Percentiles rank a stretch among this genome's conserved stretches.
phyloP scores from a whole-genome alignment of 306 rosid species.

The Citrullus amarus region DNA sequence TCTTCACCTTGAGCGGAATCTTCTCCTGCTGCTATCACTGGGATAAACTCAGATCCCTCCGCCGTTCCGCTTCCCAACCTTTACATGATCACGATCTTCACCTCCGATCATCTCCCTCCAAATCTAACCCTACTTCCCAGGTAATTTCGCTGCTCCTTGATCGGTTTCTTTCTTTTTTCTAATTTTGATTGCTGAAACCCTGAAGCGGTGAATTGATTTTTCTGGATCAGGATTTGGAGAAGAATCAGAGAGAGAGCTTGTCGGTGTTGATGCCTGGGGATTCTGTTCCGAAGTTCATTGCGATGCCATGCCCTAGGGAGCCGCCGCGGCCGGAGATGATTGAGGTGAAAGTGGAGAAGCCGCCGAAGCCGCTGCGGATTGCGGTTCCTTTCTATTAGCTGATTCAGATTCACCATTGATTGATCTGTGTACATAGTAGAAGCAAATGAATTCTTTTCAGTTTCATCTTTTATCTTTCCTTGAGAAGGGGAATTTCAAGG shows the following conservation, averaged over 20 bases:
- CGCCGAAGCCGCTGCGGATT: slow-evolving; percentile 40
- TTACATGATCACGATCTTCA: slow-evolving; percentile 11
- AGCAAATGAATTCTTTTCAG: neutral
- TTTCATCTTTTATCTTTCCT: neutral
- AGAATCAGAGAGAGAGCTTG: slow-evolving; percentile 34
- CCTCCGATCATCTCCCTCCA: slow-evolving; percentile 26
- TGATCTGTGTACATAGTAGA: neutral
- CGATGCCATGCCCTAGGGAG: slow-evolving; percentile 76
- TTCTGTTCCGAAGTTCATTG: slow-evolving; percentile 64
- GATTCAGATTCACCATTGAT: neutral
- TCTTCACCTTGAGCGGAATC: slow-evolving; percentile 87
- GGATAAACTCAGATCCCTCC: slow-evolving; percentile 81
- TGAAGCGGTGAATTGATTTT: neutral
- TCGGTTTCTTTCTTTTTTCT: neutral
- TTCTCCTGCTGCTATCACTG: slow-evolving; percentile 97
- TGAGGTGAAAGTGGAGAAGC: slow-evolving; percentile 24
- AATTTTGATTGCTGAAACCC: neutral
- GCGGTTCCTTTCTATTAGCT: slow-evolving; percentile 39
- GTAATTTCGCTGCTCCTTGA: slow-evolving; percentile 12
- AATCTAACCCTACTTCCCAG: slow-evolving; percentile 22
- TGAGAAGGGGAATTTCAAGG: neutral
- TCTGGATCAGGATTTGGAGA: slow-evolving; percentile 29
- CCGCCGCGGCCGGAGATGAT: slow-evolving; percentile 36
- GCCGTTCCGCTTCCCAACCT: slow-evolving; percentile 25
- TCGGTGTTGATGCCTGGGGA: slow-evolving; percentile 95